Percentiles rank a stretch among this genome's conserved stretches.
Conservation (phyloP, 257 asterid species). For the Leptodermis oblonga region DNA sequence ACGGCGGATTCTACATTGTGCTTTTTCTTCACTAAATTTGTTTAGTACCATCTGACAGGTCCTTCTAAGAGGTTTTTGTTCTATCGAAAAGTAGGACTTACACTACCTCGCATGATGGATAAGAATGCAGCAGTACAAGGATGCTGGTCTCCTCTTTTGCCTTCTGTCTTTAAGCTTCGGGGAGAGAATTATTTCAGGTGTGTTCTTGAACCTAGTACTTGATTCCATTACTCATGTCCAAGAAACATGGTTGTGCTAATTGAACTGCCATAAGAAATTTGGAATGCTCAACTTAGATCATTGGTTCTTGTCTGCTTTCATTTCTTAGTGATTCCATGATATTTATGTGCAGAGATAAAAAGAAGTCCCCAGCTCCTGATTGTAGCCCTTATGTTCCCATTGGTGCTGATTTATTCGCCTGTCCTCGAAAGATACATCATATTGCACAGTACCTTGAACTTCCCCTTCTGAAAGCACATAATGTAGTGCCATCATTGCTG, state of each 20-base stretch:
- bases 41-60: slow-evolving; percentile 25
- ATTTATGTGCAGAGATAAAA: slow-evolving; percentile 57
- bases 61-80: slow-evolving; percentile 37
- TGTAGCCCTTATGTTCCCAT: slow-evolving; percentile 64
- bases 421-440: slow-evolving; percentile 63
- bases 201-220: slow-evolving; percentile 9
- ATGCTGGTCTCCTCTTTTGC: slow-evolving; percentile 57
- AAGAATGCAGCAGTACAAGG: slow-evolving; percentile 41
- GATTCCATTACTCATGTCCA: background rate
- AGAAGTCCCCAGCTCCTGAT: slow-evolving; percentile 64
- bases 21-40: background rate
- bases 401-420: slow-evolving; percentile 72
- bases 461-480: slow-evolving; percentile 40
- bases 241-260: background rate
- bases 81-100: slow-evolving; percentile 54
- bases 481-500: slow-evolving; percentile 61
- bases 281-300: too few species aligned
- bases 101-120: slow-evolving; percentile 38
- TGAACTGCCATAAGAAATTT: too few species aligned
- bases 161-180: slow-evolving; percentile 71
- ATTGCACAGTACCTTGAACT: slow-evolving; percentile 75
- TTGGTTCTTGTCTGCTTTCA: background rate
- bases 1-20: background rate
- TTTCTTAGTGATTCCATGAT: background rate
- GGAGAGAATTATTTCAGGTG: slow-evolving; percentile 80